A percentile compares a stretch with the other conserved stretches of the same genome.
Conservation (phyloP, 2,329 filamentous ascomycete species). For the Alternaria gansuensis region DNA sequence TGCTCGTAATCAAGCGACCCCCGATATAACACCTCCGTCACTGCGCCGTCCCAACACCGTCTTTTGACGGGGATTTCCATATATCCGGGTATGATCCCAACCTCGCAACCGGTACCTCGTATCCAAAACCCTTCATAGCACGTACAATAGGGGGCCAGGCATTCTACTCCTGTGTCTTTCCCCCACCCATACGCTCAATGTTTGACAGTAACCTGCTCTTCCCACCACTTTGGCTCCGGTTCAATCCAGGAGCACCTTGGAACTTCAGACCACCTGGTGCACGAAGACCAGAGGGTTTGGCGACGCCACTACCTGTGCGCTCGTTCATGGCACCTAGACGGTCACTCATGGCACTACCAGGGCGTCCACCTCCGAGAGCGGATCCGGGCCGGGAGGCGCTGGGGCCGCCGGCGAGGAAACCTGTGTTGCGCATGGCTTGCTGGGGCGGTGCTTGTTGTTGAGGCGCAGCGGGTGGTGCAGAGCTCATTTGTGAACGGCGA, state of each 20-base stretch:
- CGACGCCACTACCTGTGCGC: conserved; percentile 30
- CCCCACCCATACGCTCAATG: conserved; percentile 84
- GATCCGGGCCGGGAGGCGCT: conserved; percentile 39
- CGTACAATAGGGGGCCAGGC: conserved; percentile 10
- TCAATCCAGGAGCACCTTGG: conserved; percentile 42
- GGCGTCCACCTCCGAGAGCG: conserved; percentile 37
- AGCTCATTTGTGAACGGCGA: conserved; percentile 60
- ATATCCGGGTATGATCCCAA: conserved; percentile 1
- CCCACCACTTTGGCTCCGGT: conserved; percentile 45
- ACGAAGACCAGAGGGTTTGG: conserved; percentile 66
- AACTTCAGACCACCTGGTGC: conserved; percentile 61
- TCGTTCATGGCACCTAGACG: conserved; percentile 32
- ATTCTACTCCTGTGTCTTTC: conserved; percentile 36
- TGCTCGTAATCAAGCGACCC: conserved; percentile 5
- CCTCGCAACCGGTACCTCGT: conserved; percentile 4
- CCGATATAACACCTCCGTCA: conserved; percentile 1
- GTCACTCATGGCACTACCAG: conserved; percentile 39
- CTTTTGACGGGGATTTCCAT: not conserved
- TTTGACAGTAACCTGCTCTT: conserved; percentile 83
- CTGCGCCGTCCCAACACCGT: not conserved
- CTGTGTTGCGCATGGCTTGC: conserved; percentile 43
- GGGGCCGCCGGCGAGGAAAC: conserved; percentile 44
- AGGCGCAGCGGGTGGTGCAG: conserved; percentile 28
- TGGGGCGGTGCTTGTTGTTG: conserved; percentile 28
- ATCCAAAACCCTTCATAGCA: conserved; percentile 13